Evolutionary conservation across 305 asterid genomes (phyloP), one percentile per base, ranked within the genome.

Genomic region (Fraxinus angustifolia): DNA sequence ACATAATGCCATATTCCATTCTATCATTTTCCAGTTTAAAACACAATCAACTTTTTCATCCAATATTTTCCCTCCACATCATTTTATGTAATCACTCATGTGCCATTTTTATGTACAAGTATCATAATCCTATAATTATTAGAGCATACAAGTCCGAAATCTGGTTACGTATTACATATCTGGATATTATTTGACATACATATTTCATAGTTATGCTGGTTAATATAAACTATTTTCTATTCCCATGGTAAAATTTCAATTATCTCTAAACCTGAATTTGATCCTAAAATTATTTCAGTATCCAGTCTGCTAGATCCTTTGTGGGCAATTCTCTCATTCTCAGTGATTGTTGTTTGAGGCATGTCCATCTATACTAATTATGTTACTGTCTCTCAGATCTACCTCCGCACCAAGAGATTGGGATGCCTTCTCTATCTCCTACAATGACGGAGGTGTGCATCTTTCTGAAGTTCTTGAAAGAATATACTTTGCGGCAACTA

Each of bases 401-500:
- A 88, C 99, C 98, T 83, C 95, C 98, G 50, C 99, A 96, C 87
- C 96, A 91, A 79, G 98, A 90, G 89, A 91, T 96, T 83, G 99
- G 99, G 79, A 96, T 96, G 99, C 99, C 99, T 80, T 96, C 99
- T 80, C 93, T 96, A 67, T 96, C 99, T 81, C 99, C 99, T 81
- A 96, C 99, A 74, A 96, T 96, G 99, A 93, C 96, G 1, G 99
- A 96, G 97, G 99, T 83, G 88, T 33, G 88, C 38, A 23, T 34
- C 84, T 81, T 53, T 75, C 75, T 76, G 42, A 80, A 71, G 79
- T 74, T 81, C 58, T 82, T 70, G 40, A 38, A 50, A 31, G 73
- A 73, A 68, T 81, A 74, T 78, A 34, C 70, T 48, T 23, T 60
- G 76, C 48, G 77, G 30, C 45, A 33, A 73, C 78, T 74, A 19